Evolutionary conservation across 106 monocot genomes (phyloP), one percentile per base, ranked within the genome.

Genomic region (Posidonia australis): DNA sequence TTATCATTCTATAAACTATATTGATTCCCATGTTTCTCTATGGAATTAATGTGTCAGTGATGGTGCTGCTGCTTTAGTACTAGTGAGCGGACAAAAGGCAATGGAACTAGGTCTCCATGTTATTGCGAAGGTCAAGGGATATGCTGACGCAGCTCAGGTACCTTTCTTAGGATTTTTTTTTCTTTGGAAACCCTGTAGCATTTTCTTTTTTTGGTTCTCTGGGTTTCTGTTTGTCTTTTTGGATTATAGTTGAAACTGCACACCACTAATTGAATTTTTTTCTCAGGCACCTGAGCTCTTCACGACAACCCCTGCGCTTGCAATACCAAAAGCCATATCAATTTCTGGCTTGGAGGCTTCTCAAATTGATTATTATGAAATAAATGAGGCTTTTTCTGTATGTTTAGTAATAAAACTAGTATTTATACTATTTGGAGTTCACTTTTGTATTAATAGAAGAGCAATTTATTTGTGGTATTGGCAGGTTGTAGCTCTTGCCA

Each of bases 361-460:
- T 62, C 90, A 80, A 75, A 80, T 96, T 73, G 94, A 96, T 75
- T 96, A 75, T 78, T 96, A 90, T 64, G 94, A 96, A 87, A 96
- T 96, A 62, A 96, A 96, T 77, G 94, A 96, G 77, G 94, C 94
- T 23, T 96, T 96, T 72, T 77, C 94, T 67, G 94, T 96, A 75
- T 53, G 87, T 61, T 24, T 54, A 16, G 26, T n/a, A 16, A 22
- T 31, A 30, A 13, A 23, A 16, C 28, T 58, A 27, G 58, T 30
- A 16, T 58, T 12, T 54, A 20, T 58, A 26, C 16, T 11, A 17
- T 58, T 27, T n/a, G n/a, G n/a, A n/a, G n/a, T 47, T 46, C 24
- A 9, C 10, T 16, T 36, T 29, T 36, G 14, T 54, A 13, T 25
- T 31, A 28, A 51, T 51, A 24, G 5, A 21, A 58, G 29, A 43